Evolutionary conservation across 345 rosid species (phyloP), one percentile per base, ranked within the genome.

Genomic region (Bretschneidera sinensis): DNA sequence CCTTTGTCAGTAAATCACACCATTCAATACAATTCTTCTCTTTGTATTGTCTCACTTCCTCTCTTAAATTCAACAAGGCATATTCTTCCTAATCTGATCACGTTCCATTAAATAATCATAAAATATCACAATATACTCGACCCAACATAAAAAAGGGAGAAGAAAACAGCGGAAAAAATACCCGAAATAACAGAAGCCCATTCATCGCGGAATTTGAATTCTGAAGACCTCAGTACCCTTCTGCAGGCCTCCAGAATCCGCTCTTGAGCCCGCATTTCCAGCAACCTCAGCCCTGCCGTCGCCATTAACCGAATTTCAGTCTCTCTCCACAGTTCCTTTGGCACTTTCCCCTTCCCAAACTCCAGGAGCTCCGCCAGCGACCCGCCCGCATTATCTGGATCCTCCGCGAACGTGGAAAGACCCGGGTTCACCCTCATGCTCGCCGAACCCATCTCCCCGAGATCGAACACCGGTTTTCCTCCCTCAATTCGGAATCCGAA

Each of bases 291-390:
- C 51, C 99, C 99, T 13, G 97, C 99, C 0, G 99, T 94, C 0
- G 96, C 96, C 99, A 94, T 90, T 8, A 94, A 61, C 84, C 91
- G 67, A 66, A 94, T 72, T 49, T 86, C 99, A n/a, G 87, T 86
- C 78, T 84, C 65, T 10, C 71, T 74, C 96, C 87, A 77, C 62
- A 58, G 20, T 24, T 75, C 82, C 17, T 58, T 61, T 0, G 97
- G 92, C 49, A 94, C 81, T 60, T 64, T 79, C 31, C 57, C 35
- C 51, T 75, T 88, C 21, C 76, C 95, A 51, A 90, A 94, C 60
- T 75, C 89, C 63, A 94, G 24, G 13, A 90, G 76, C 76, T 82
- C 83, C 51, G 18, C 23, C 67, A 94, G 53, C 17, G 96, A 90
- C 24, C 63, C 71, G 14, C 87, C 83, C 0, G 76, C 92, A 60